A percentile compares a stretch with the other conserved stretches of the same genome.
Evolutionary conservation across 495 filamentous ascomycete genomes (phyloP).

Genomic region (Aspergillus carlsbadensis): DNA sequence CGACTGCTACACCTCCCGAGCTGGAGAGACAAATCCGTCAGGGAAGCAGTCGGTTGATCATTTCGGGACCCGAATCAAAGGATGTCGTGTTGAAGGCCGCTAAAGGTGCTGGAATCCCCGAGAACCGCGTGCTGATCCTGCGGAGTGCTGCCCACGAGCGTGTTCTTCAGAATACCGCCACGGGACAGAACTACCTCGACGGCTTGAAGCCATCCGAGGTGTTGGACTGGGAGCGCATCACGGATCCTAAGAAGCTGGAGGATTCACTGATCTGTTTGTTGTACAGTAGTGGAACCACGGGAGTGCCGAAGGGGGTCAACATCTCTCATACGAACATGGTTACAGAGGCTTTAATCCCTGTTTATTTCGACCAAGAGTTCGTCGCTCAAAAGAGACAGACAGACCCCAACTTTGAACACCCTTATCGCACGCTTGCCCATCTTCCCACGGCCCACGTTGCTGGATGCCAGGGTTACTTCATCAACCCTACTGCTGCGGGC

Average conservation of each 20-base stretch:
- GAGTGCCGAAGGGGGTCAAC: conserved; percentile 39
- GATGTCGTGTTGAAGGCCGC: conserved; percentile 49
- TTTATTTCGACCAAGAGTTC: conserved; percentile 22
- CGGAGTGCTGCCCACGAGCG: conserved; percentile 16
- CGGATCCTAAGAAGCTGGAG: conserved; percentile 34
- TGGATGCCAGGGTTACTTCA: conserved; percentile 47
- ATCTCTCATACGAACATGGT: conserved; percentile 40
- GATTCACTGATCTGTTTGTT: conserved; percentile 26
- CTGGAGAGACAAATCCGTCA: conserved; percentile 40
- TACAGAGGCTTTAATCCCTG: conserved; percentile 20
- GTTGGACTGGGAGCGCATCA: conserved; percentile 46
- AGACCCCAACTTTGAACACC: conserved; percentile 18
- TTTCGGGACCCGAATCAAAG: conserved; percentile 10
- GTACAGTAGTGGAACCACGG: conserved; percentile 39
- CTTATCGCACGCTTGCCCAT: conserved; percentile 47
- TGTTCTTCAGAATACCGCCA: conserved; percentile 12
- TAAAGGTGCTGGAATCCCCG: conserved; percentile 56
- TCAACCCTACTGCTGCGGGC: conserved; percentile 31
- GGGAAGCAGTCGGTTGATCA: conserved; percentile 13
- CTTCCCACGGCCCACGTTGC: conserved; percentile 49
- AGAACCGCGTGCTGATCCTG: conserved; percentile 27
- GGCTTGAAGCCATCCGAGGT: conserved; percentile 20
- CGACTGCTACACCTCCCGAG: conserved; percentile 37
- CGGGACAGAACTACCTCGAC: conserved; percentile 18
- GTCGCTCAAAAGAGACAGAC: conserved; percentile 17